phyloP scores from a whole-genome alignment of 179 eudicot genomes.

The Dionaea muscipula region DNA sequence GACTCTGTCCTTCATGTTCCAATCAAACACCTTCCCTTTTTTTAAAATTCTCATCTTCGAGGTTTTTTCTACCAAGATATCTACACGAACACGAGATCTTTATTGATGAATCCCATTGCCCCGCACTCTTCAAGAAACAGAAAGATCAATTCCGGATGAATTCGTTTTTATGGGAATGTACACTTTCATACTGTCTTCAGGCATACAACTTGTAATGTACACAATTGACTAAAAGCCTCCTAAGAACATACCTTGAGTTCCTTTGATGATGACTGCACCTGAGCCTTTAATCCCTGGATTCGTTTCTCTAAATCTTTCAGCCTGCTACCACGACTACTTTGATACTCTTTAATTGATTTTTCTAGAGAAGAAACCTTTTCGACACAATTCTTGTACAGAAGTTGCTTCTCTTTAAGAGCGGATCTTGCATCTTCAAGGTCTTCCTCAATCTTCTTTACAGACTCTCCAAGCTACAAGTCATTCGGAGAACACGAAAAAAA shows the following conservation, averaged over 20 bases:
- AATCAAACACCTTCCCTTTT: no score
- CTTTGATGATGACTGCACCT: conserved; percentile 72
- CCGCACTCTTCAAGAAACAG: no score
- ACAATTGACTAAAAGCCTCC: background rate
- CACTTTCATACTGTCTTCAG: no score
- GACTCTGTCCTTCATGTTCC: no score
- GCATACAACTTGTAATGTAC: no score
- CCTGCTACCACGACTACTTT: conserved; percentile 49
- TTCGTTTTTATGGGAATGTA: no score
- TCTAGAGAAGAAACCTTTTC: conserved; percentile 59
- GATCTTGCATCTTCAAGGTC: conserved; percentile 76
- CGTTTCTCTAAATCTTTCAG: conserved; percentile 75
- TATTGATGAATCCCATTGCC: no score
- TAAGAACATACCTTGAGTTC: conserved; percentile 60
- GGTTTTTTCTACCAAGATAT: no score
- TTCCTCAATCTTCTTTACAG: conserved; percentile 65
- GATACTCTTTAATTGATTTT: conserved; percentile 61
- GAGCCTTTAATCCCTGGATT: conserved; percentile 54
- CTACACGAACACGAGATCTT: no score
- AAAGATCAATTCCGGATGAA: no score
- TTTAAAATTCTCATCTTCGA: no score
- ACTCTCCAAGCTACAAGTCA: conserved; percentile 58
- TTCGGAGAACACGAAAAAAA: background rate
- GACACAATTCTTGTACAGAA: conserved; percentile 35
- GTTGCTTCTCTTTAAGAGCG: conserved; percentile 53